Evolutionary conservation across 2,329 filamentous ascomycete genomes (phyloP).

Genomic region (Fulvia fulva): DNA sequence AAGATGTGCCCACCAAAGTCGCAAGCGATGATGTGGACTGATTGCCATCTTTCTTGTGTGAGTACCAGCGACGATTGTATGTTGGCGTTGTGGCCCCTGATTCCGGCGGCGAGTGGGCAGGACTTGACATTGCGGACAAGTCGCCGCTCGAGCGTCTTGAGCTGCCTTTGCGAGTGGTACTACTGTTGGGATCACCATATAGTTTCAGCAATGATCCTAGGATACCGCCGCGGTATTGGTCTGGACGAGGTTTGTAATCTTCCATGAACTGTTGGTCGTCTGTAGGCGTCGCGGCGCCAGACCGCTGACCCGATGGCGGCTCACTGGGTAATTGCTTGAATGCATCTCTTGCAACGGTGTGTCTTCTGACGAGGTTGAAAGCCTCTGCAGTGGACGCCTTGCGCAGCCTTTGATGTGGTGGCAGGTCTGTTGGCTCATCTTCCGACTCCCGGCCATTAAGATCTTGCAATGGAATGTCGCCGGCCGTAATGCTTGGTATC

Average conservation of each 20-base stretch:
- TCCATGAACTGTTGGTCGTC: conserved; percentile 48
- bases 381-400: conserved; percentile 40
- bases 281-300: conserved; percentile 48
- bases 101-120: conserved; percentile 38
- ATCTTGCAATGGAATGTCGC: conserved; percentile 30
- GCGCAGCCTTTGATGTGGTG: conserved; percentile 15
- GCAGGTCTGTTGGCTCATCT: conserved; percentile 14
- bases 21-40: conserved; percentile 42
- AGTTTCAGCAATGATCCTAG: conserved; percentile 69
- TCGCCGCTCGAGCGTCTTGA: not conserved
- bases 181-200: conserved; percentile 47
- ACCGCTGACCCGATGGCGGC: conserved; percentile 31
- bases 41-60: conserved; percentile 30
- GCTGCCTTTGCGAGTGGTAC: not conserved
- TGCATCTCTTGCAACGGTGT: conserved; percentile 29
- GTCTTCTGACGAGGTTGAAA: conserved; percentile 41
- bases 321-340: conserved; percentile 8
- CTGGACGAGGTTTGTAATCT: conserved; percentile 63
- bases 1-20: conserved; percentile 43
- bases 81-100: conserved; percentile 43
- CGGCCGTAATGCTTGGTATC: conserved; percentile 13
- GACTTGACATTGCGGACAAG: conserved; percentile 28
- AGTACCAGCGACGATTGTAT: conserved; percentile 34
- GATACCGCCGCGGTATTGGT: conserved; percentile 68
- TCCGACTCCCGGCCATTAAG: conserved; percentile 21